Percentiles rank a stretch among this genome's conserved stretches.
phyloP scores from a whole-genome alignment of 108 stramenopile genomes.

The Skeletonema potamos region DNA sequence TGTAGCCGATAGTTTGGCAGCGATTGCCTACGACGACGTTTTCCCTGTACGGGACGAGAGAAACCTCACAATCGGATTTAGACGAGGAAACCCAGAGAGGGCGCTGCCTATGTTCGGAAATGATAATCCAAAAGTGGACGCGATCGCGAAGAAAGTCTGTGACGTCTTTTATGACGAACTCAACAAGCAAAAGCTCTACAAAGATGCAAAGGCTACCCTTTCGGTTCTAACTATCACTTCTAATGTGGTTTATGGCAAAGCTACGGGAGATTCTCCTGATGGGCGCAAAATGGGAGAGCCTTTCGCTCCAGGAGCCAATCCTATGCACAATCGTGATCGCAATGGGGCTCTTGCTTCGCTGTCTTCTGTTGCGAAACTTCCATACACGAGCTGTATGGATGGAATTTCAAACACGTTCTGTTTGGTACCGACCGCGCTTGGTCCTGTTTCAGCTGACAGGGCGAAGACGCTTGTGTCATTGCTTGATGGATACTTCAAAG shows the following conservation, averaged over 20 bases:
- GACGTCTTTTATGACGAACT: conserved; percentile 53
- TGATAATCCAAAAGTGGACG: conserved; percentile 58
- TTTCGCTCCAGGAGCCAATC: conserved; percentile 59
- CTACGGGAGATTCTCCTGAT: conserved; percentile 65
- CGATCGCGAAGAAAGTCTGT: conserved; percentile 47
- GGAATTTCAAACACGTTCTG: conserved; percentile 76
- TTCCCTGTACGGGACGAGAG: conserved; percentile 60
- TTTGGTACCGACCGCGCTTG: conserved; percentile 59
- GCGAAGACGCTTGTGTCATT: conserved; percentile 52
- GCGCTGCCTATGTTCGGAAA: conserved; percentile 62
- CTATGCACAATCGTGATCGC: conserved; percentile 54
- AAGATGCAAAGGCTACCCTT: conserved; percentile 59
- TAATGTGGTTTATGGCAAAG: conserved; percentile 67
- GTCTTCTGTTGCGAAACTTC: conserved; percentile 64
- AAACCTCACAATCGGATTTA: conserved; percentile 60
- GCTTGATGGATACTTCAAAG: conserved; percentile 62
- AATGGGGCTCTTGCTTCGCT: conserved; percentile 68
- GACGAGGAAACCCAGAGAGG: conserved; percentile 44
- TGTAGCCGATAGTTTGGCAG: conserved; percentile 67
- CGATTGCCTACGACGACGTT: conserved; percentile 63
- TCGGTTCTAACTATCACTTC: conserved; percentile 69
- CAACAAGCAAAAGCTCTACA: conserved; percentile 58
- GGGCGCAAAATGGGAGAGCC: conserved; percentile 54
- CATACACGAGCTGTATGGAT: conserved; percentile 65
- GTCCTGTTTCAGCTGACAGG: conserved; percentile 25